phyloP scores from a whole-genome alignment of 352 stramenopile species.

The Phytopythium vexans region DNA sequence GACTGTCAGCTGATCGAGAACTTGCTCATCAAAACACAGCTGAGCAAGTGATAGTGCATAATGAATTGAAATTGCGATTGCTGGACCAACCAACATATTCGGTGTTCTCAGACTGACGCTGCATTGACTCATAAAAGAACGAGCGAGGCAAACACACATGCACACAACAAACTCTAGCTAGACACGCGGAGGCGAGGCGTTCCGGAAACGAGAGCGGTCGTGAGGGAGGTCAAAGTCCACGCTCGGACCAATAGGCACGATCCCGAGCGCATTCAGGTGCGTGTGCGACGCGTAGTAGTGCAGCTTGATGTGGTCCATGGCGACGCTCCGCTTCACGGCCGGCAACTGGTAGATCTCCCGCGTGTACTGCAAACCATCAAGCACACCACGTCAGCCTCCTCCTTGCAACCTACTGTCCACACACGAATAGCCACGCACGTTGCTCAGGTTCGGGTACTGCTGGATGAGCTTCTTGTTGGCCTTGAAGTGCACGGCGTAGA shows the following conservation, averaged over 20 bases:
- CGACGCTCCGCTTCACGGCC: constrained; percentile 29
- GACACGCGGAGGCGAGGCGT: constrained; percentile 1
- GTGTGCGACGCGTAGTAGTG: constrained; percentile 55
- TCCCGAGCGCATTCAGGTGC: constrained; percentile 45
- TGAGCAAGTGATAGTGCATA: no score
- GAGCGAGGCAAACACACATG: no score
- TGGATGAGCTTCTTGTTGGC: constrained; percentile 81
- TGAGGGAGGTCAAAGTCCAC: constrained; percentile 27
- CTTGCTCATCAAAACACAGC: no score
- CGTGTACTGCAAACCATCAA: constrained; percentile 23
- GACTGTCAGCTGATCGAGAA: no score
- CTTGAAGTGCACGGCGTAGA: constrained; percentile 85
- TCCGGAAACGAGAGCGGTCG: constrained; percentile 30
- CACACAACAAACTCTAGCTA: no score
- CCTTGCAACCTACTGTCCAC: constrained; percentile 3
- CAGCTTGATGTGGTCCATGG: constrained; percentile 47
- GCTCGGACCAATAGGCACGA: constrained; percentile 26
- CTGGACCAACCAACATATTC: no score
- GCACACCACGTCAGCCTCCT: neutral
- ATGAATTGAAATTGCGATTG: no score
- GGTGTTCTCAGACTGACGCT: no score
- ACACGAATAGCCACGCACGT: constrained; percentile 23
- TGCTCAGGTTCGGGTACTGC: constrained; percentile 84
- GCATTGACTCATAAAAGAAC: no score
- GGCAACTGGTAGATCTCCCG: constrained; percentile 47